Evolutionary conservation across 345 rosid species (phyloP).

Genomic region (Erysimum cheiranthoides): DNA sequence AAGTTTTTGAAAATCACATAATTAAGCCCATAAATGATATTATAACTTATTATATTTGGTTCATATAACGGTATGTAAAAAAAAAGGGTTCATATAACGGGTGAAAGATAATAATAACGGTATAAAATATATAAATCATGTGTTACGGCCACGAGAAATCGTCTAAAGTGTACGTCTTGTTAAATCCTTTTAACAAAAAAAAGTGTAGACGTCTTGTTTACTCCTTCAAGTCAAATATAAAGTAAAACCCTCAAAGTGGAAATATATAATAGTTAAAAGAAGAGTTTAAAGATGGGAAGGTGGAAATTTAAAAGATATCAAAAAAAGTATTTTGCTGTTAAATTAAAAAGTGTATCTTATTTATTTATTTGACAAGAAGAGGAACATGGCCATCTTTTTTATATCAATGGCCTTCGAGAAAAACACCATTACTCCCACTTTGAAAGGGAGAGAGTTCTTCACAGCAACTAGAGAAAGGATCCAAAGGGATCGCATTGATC

Average conservation of each 20-base stretch:
- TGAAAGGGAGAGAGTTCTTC: conserved; percentile 34
- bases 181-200: conserved; percentile 14
- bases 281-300: conserved; percentile 27
- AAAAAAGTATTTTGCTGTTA: background rate
- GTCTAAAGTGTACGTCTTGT: conserved; percentile 11
- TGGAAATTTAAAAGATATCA: conserved; percentile 25
- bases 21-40: background rate
- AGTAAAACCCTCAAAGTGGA: conserved; percentile 26
- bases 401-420: conserved; percentile 48
- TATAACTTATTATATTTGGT: background rate
- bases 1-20: conserved; percentile 10
- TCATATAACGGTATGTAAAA: background rate
- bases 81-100: background rate
- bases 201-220: conserved; percentile 24
- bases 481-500: conserved; percentile 99
- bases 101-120: conserved; percentile 21
- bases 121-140: conserved; percentile 22
- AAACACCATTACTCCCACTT: conserved; percentile 50
- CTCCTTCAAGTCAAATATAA: conserved; percentile 39
- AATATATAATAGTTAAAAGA: conserved; percentile 29
- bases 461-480: conserved; percentile 84
- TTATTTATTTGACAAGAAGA: conserved; percentile 39
- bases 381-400: conserved; percentile 55
- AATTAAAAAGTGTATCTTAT: background rate
- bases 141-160: conserved; percentile 14